Base-by-base conservation (phyloP, 2,329 filamentous ascomycete genomes). In the Pezicula carpinea region DNA sequence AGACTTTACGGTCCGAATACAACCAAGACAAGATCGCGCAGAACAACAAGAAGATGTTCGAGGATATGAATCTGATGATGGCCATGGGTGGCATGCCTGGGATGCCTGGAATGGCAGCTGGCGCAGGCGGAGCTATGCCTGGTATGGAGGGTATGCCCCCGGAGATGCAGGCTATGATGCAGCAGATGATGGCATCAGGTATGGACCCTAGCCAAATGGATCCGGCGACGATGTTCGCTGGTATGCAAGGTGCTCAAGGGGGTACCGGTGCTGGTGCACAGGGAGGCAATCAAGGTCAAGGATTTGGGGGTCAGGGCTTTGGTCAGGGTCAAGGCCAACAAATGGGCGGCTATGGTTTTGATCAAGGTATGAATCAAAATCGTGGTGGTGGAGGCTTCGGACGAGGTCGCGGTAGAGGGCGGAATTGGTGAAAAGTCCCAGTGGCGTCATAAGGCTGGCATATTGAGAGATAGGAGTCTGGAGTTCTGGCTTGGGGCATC, bases 1-100 rank as follows among this genome's bases (percentile, higher is more conserved):
- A 93, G 55, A 75, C 74, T 19, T 76, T 96, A 60, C 80, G 87
- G 15, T 81, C 81, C 55, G 88, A 92, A 57, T 89, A 89, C 56
- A 80, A 80, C 48, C 81, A 85, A 40, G 80, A 84, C 36, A 73
- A 74, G 36, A 76, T 84, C 44, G 76, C 79, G 17, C 71, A 73
- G 45, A 82, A 77, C 54, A 80, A 80, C 57, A 91, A 95, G 69
- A 96, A 92, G 72, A 87, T 85, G 78, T 79, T 84, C 68, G 80
- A 85, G 53, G 81, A 85, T 34, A 79, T 84, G 69, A 79, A 78
- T 58, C 82, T 84, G 79, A 82, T 84, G 78, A 83, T 84, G 79
- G 57, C 55, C 10, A 77, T 78, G 68, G 66, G 67, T 54, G 67
- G 66, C 15, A 70, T 74, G 67, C 67, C 65, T 7, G 67, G 66